Base-by-base conservation (phyloP, 768 basidiomycete genomes). In the Kwoniella europaea region DNA sequence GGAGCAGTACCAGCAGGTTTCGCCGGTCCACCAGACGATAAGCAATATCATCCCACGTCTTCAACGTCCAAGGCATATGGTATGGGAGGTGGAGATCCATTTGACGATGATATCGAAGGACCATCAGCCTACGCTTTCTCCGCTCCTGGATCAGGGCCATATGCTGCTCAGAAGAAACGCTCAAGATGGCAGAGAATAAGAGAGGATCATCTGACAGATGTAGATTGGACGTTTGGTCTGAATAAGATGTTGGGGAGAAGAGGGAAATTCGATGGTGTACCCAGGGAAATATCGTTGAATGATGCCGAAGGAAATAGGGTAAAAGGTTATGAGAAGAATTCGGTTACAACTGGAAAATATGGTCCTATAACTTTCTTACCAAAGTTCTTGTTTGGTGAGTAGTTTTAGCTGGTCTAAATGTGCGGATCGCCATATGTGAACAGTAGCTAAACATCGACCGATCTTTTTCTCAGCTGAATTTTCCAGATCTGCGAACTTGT, bases 401-500 rank as follows among this genome's bases (percentile, higher is more conserved):
- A 42, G 41, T 67, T 42, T 20, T 27, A 27, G 27, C 27, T 27
- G 27, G 27, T 27, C 27, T 27, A 27, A 27, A 2, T 27, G 27
- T 27, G 27, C 27, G 27, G 27, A 27, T 27, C 27, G 27, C 27
- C 1, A 27, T 2, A 27, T 2, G 27, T 15, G 13, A 24, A 20
- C 20, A 29, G 9, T 9, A 29, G 43, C 69, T 74, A 67, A 71
- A 20, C 16, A 54, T 22, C 7, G 4, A 20, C 24, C 54, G 22
- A 27, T 27, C 27, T 10, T 29, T 42, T 29, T 35, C 61, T 6
- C 84, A 96, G 95, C 96, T 82, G 94, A 98, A 89, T 97, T 98
- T 86, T 94, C 93, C 55, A 93, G 97, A 88, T 98, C 98, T 82
- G 96, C 97, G 75, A 98, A 99, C 82, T 63, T 98, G 71, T 99